phyloP scores from a whole-genome alignment of 177 flowering plant genomes.

The Viscum album region DNA sequence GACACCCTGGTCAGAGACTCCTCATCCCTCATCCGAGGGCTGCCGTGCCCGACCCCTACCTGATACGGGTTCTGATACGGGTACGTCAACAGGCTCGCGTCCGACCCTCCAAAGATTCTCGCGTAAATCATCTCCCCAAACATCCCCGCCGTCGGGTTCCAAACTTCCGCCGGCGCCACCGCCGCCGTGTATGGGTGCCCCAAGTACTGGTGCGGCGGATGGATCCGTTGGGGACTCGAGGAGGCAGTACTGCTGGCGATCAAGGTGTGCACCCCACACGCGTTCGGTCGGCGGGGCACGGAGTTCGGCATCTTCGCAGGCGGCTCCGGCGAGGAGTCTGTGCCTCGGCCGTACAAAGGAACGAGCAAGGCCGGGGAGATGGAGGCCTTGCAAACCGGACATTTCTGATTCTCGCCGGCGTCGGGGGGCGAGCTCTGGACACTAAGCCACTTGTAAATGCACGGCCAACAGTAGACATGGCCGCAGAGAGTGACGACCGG shows the following conservation, averaged over 20 bases:
- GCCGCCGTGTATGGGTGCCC: slow-evolving; percentile 15
- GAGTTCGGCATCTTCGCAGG: slow-evolving; percentile 4
- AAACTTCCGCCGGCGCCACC: slow-evolving; percentile 6
- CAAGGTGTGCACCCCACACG: slow-evolving; percentile 14
- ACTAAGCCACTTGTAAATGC: slow-evolving; percentile 56
- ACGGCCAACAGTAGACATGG: slow-evolving; percentile 63
- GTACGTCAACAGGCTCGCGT: slow-evolving; percentile 8
- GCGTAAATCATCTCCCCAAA: slow-evolving; percentile 47
- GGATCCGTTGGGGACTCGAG: slow-evolving; percentile 18
- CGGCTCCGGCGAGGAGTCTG: slow-evolving; percentile 20
- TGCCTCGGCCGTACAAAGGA: slow-evolving; percentile 50
- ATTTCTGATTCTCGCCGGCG: slow-evolving; percentile 32
- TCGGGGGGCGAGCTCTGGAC: slow-evolving; percentile 32
- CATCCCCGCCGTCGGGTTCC: slow-evolving; percentile 26
- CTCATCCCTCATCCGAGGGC: slow-evolving; percentile 39
- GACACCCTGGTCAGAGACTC: slow-evolving; percentile 40
- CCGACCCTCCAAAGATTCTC: slow-evolving; percentile 39
- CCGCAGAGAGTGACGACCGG: slow-evolving; percentile 58
- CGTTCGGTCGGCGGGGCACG: slow-evolving; percentile 41
- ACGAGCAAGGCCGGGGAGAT: slow-evolving; percentile 36
- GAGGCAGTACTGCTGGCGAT: slow-evolving; percentile 13
- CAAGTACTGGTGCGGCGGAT: slow-evolving; percentile 9
- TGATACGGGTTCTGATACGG: slow-evolving; percentile 37
- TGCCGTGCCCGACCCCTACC: slow-evolving; percentile 12
- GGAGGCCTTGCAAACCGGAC: slow-evolving; percentile 55